phyloP scores from a whole-genome alignment of 2,329 filamentous ascomycete species.

The Lasiodiplodia sp. region DNA sequence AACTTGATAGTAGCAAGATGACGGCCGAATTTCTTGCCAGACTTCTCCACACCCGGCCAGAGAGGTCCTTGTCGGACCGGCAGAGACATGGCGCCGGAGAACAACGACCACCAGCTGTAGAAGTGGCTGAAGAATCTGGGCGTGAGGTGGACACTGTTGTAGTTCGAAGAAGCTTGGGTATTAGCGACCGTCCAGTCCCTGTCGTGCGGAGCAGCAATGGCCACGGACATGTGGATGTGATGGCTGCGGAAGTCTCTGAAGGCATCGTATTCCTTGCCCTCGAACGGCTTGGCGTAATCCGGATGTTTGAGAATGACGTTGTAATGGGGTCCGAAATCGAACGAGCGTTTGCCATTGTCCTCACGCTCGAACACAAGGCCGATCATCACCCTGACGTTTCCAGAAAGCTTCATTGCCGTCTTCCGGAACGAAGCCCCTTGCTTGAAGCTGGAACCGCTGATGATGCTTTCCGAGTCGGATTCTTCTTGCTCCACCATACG shows the following conservation, averaged over 20 bases:
- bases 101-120: conserved; percentile 97
- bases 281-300: conserved; percentile 67
- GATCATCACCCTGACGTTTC: conserved; percentile 90
- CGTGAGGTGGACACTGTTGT: conserved; percentile 94
- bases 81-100: conserved; percentile 91
- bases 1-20: conserved; percentile 99
- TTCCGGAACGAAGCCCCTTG: conserved; percentile 92
- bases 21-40: conserved; percentile 96
- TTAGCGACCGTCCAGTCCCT: conserved; percentile 84
- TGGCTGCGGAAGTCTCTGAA: conserved; percentile 95
- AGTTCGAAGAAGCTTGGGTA: conserved; percentile 80
- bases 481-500: conserved; percentile 65
- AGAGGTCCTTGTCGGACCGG: conserved; percentile 91
- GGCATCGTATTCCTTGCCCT: conserved; percentile 79
- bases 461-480: conserved; percentile 63
- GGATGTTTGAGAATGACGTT: conserved; percentile 86
- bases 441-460: conserved; percentile 70
- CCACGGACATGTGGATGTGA: conserved; percentile 94
- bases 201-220: conserved; percentile 84
- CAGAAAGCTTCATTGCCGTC: conserved; percentile 97
- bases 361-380: conserved; percentile 93
- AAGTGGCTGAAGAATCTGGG: conserved; percentile 98
- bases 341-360: conserved; percentile 74
- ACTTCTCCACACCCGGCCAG: conserved; percentile 93
- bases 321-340: conserved; percentile 92